Percentiles rank a stretch among this genome's conserved stretches.
These are phyloP conservation scores for Nemania bipapillata DNA, from an alignment of 2,329 filamentous ascomycete species.

Conservation along the genomic window DNA sequence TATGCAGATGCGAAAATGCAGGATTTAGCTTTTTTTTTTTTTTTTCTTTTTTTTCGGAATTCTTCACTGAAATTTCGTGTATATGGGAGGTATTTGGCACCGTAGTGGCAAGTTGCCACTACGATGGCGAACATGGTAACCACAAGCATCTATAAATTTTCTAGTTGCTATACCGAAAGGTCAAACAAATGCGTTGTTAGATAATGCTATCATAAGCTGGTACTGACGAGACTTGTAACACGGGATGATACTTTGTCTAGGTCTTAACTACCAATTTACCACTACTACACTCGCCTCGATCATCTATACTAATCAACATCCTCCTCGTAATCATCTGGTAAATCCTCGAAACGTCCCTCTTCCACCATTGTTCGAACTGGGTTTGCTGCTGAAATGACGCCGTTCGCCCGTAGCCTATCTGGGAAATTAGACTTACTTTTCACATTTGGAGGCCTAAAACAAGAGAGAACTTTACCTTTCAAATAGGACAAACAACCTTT, in stretches of 20 bases:
- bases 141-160: not conserved
- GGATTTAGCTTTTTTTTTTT: too few relatives aligned
- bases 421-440: slow-evolving; percentile 38
- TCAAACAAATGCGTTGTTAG: not conserved
- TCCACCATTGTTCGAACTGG: slow-evolving; percentile 71
- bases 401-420: slow-evolving; percentile 53
- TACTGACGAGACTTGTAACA: not conserved
- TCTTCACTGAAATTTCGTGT: too few relatives aligned
- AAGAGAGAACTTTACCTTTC: slow-evolving; percentile 72
- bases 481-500: slow-evolving; percentile 88
- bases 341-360: slow-evolving; percentile 72
- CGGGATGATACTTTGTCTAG: not conserved
- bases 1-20: not conserved
- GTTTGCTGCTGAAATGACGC: slow-evolving; percentile 75
- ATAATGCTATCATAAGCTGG: not conserved
- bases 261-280: not conserved
- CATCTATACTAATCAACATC: slow-evolving; percentile 41
- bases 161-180: not conserved
- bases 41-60: too few relatives aligned
- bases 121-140: too few relatives aligned
- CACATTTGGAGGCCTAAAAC: not conserved
- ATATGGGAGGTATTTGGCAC: too few relatives aligned
- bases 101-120: too few relatives aligned
- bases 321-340: slow-evolving; percentile 55
- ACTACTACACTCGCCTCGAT: not conserved